Base-by-base conservation (phyloP, 495 filamentous ascomycete genomes). In the Podospora pseudoanserina region DNA sequence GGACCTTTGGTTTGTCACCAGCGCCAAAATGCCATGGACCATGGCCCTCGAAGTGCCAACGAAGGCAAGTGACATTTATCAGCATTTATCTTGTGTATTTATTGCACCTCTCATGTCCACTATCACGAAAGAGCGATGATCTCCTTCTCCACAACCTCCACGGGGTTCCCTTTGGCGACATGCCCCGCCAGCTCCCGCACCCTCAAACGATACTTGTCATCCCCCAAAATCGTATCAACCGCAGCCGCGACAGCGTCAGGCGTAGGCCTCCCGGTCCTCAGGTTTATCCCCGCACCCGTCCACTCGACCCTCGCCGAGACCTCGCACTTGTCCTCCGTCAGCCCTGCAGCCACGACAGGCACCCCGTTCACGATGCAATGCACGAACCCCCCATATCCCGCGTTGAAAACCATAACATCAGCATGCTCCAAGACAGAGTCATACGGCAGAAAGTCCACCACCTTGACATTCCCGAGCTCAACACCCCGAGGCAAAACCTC, bases 371-470 rank as follows among this genome's bases (percentile, higher is more conserved):
- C 65, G 3, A 79, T 64, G 60, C 68, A 70, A 64, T 78, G 78
- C 64, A 71, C 68, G 39, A 79, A 76, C 0, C 67, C 73, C 32
- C 79, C 79, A 56, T 79, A 79, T 1, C 76, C 74, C 2, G 74
- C 78, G 39, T 79, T 80, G 18, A 72, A 75, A 9, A 80, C 66
- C 67, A 82, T 76, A 16, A 80, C 77, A 39, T 71, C 68, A 4
- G 65, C 70, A 60, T 74, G 65, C 32, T 68, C 62, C 5, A 80
- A 71, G 3, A 79, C 61, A 16, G 73, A 70, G 60, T 78, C 76
- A 60, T 74, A 81, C n/a, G 79, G 79, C n/a, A 81, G 67, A 61
- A 71, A 80, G 57, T 80, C 76, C 7, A 66, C 70, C 0, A 80
- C 72, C 19, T 68, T 60, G 26, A 72, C 64, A 63, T 79, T 78